These are phyloP conservation scores for Uronychia binucleata DNA, from an alignment of 73 alveolate species.

Conservation along the genomic window DNA sequence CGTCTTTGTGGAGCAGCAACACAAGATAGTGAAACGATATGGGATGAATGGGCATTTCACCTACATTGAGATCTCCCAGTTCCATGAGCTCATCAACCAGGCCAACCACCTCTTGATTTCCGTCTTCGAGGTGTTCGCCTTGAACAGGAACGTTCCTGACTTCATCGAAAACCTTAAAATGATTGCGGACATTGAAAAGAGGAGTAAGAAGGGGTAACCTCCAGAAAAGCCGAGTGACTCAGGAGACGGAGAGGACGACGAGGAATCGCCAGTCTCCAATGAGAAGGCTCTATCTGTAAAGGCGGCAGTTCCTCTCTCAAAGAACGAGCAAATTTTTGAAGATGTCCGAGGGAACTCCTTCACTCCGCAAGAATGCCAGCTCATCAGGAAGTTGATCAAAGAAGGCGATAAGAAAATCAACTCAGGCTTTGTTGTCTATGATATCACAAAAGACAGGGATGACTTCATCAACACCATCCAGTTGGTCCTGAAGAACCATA, in stretches of 20 bases:
- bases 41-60: conserved; percentile 20
- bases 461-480: conserved; percentile 18
- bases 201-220: neutral
- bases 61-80: conserved; percentile 26
- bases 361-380: conserved; percentile 1
- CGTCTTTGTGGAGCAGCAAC: conserved; percentile 34
- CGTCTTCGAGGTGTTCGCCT: conserved; percentile 46
- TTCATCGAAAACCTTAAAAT: conserved; percentile 36
- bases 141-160: conserved; percentile 42
- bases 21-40: conserved; percentile 27
- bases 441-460: conserved; percentile 6
- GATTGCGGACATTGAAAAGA: neutral
- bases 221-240: neutral
- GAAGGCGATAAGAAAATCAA: conserved; percentile 1
- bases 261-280: neutral
- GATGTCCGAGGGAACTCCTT: neutral
- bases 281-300: neutral
- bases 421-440: neutral
- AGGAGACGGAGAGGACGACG: conserved; percentile 8
- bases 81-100: conserved; percentile 45
- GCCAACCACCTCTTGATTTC: conserved; percentile 21
- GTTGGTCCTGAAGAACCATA: neutral
- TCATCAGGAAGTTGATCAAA: neutral
- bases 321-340: neutral
- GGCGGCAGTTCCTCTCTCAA: neutral